Base-by-base conservation (phyloP, 83 land plant species). In the Picea abies region DNA sequence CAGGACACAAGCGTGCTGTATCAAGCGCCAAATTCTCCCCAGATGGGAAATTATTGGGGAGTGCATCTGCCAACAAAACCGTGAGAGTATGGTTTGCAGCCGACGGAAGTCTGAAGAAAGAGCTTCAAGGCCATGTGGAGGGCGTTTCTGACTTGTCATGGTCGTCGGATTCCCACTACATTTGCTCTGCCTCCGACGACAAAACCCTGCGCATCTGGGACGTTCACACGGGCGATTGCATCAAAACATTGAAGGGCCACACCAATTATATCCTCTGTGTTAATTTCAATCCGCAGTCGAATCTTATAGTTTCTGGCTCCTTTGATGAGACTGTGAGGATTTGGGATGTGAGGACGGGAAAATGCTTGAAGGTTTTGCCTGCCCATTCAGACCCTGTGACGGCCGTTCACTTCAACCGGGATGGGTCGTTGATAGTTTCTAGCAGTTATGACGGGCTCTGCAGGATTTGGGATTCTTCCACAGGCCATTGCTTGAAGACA, bases 111-210 rank as follows among this genome's bases (percentile, higher is more conserved):
- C 80, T 80, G 39, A 61, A 80, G 80, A 81, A 81, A 69, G 84
- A 84, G 80, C 91, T 97, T 25, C 79, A 81, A 52, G 99, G 97
- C 63, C 99, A 97, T 86, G 81, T 92, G 56, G 99, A 89, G 26
- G 99, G 99, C 78, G 85, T 97, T 65, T 94, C 96, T n/a, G 99
- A 97, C 85, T 88, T 97, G 41, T 94, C 99, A 60, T 97, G 91
- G 90, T 94, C 97, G 29, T 91, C 93, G 26, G 96, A 94, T 84
- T 96, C 98, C 63, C 88, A 89, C 69, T 97, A 96, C 90, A 88
- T 97, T 80, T 92, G 96, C 88, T 29, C 29, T 29, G 29, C 29
- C 29, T 29, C 29, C 29, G 29, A 29, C 29, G 29, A 29, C 29
- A 29, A 89, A 72, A 96, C 96, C 23, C 89, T 92, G 52, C 86